A percentile compares a stretch with the other conserved stretches of the same genome.
Evolutionary conservation across 2,329 filamentous ascomycete genomes (phyloP).

Genomic region (Aureobasidium sp.): DNA sequence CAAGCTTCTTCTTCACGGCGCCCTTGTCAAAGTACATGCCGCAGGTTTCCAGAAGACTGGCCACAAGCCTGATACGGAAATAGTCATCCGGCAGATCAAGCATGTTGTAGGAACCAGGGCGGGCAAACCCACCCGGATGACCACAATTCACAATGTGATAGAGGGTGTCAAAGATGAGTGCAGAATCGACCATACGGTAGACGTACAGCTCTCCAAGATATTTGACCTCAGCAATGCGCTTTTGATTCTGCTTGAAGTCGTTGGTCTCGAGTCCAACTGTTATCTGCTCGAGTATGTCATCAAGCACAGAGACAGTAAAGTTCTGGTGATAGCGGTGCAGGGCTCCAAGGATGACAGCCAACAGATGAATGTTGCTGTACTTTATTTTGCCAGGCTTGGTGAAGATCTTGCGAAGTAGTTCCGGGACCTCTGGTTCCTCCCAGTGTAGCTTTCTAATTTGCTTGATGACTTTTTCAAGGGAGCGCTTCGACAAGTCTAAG

Average conservation of each 20-base stretch:
- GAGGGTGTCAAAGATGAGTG: conserved; percentile 88
- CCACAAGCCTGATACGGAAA: conserved; percentile 86
- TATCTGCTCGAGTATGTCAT: conserved; percentile 83
- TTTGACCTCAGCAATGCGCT: conserved; percentile 89
- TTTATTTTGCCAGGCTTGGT: conserved; percentile 96
- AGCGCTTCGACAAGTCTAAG: conserved; percentile 86
- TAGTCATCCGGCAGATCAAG: conserved; percentile 90
- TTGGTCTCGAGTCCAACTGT: conserved; percentile 85
- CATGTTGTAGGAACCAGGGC: conserved; percentile 66
- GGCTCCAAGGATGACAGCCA: conserved; percentile 82
- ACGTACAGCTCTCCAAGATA: conserved; percentile 96
- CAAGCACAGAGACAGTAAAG: conserved; percentile 86
- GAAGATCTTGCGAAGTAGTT: conserved; percentile 80
- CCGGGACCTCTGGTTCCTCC: conserved; percentile 84
- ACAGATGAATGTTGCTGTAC: conserved; percentile 90
- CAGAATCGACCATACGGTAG: conserved; percentile 92
- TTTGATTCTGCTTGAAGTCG: conserved; percentile 95
- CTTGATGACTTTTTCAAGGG: conserved; percentile 87
- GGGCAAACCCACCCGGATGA: conserved; percentile 71
- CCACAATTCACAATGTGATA: conserved; percentile 94
- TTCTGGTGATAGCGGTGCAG: conserved; percentile 86
- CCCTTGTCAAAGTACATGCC: conserved; percentile 95
- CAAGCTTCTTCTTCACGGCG: conserved; percentile 88
- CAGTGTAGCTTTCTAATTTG: conserved; percentile 93
- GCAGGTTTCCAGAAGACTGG: conserved; percentile 86